These are phyloP conservation scores for Stereum hirsutum DNA, from an alignment of 1,284 basidiomycete genomes.

Conservation along the genomic window DNA sequence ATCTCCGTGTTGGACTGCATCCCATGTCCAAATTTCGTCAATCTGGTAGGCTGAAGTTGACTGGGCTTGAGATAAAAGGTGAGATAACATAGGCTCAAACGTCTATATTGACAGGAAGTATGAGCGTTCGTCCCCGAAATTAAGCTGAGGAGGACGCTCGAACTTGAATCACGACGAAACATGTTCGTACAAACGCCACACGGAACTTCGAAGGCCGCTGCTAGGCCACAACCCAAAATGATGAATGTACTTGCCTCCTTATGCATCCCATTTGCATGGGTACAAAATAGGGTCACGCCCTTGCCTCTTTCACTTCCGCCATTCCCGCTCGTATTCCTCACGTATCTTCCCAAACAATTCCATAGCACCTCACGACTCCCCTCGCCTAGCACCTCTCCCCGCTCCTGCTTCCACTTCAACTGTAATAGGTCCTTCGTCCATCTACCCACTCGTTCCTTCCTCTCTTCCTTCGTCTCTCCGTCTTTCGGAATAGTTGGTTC, in stretches of 20 bases:
- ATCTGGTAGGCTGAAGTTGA: constrained; percentile 23
- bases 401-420: constrained; percentile 15
- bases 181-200: not conserved
- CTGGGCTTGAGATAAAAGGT: constrained; percentile 29
- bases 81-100: constrained; percentile 27
- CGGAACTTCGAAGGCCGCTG: no score
- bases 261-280: constrained; percentile 77
- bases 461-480: constrained; percentile 22
- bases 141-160: not conserved
- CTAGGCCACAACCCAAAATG: no score
- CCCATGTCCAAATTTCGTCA: constrained; percentile 76
- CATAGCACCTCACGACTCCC: constrained; percentile 33
- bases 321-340: constrained; percentile 16
- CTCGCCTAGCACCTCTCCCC: constrained; percentile 14
- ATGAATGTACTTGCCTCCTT: constrained; percentile 55
- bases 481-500: constrained; percentile 23
- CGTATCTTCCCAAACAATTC: constrained; percentile 51
- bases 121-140: no score
- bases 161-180: not conserved
- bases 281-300: constrained; percentile 60
- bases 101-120: no score
- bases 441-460: constrained; percentile 17
- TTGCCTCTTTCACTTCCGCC: constrained; percentile 6
- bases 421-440: constrained; percentile 12
- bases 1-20: constrained; percentile 73